Percentiles rank a stretch among this genome's conserved stretches.
Conservation (phyloP, 345 rosid species). For the Salix dunnii region DNA sequence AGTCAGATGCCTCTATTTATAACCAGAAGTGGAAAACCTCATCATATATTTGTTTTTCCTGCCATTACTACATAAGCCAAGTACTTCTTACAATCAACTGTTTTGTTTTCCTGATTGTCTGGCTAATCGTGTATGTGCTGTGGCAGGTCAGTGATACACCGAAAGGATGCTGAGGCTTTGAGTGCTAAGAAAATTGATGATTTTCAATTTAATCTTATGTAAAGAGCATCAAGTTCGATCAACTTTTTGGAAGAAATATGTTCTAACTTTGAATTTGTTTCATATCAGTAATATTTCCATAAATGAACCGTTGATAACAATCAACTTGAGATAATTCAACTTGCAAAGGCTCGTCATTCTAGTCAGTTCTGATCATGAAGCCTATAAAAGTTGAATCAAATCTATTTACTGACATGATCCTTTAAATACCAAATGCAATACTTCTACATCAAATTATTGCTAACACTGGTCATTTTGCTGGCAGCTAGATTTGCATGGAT, state of each 20-base stretch:
- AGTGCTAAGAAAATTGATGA: neutral
- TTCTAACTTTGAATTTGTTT: no score
- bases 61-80: neutral
- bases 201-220: neutral
- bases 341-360: neutral
- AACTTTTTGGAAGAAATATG: neutral
- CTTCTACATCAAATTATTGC: neutral
- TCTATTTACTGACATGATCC: neutral
- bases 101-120: neutral
- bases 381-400: neutral
- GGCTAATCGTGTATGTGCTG: neutral
- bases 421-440: neutral
- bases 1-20: neutral
- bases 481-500: neutral
- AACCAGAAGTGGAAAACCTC: no score
- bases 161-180: neutral
- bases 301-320: neutral
- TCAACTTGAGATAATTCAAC: neutral
- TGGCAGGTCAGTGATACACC: neutral
- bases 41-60: neutral
- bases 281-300: no score
- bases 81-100: neutral
- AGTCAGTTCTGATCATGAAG: neutral
- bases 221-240: neutral
- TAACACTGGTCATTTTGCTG: neutral